Evolutionary conservation across 139 green algal genomes (phyloP).

Genomic region (Chlamydomonas sp.): DNA sequence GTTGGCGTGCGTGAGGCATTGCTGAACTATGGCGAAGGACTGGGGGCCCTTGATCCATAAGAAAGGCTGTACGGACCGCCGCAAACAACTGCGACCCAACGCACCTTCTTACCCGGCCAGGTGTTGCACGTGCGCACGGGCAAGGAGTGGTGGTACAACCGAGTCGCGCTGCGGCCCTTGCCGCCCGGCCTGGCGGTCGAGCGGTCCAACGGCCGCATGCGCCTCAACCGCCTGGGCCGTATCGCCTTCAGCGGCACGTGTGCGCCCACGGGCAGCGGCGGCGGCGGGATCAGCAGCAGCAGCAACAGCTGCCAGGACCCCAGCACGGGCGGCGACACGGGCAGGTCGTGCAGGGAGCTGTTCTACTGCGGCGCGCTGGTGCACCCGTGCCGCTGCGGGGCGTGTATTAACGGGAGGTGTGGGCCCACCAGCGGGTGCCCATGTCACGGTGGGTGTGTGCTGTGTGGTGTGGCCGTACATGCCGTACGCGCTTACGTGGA

Average conservation of each 20-base stretch:
- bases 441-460: not conserved
- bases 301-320: too few relatives aligned
- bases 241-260: not conserved
- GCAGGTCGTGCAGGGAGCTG: not conserved
- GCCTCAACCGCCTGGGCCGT: conserved; percentile 17
- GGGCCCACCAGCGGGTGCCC: conserved; percentile 10
- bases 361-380: conserved; percentile 9
- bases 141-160: not conserved
- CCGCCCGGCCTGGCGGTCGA: not conserved
- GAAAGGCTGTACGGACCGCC: not conserved
- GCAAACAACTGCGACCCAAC: too few relatives aligned
- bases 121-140: not conserved
- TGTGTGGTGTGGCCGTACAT: too few relatives aligned
- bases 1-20: not conserved
- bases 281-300: not conserved
- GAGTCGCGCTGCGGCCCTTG: not conserved
- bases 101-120: not conserved
- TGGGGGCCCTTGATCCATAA: not conserved
- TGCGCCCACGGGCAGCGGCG: not conserved
- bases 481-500: too few relatives aligned
- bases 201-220: not conserved
- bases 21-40: not conserved
- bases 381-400: conserved; percentile 3
- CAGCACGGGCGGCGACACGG: conserved; percentile 15
- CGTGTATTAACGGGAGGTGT: not conserved